Evolutionary conservation across 2,329 filamentous ascomycete species (phyloP).

Genomic region (Colletotrichum spaethianum): DNA sequence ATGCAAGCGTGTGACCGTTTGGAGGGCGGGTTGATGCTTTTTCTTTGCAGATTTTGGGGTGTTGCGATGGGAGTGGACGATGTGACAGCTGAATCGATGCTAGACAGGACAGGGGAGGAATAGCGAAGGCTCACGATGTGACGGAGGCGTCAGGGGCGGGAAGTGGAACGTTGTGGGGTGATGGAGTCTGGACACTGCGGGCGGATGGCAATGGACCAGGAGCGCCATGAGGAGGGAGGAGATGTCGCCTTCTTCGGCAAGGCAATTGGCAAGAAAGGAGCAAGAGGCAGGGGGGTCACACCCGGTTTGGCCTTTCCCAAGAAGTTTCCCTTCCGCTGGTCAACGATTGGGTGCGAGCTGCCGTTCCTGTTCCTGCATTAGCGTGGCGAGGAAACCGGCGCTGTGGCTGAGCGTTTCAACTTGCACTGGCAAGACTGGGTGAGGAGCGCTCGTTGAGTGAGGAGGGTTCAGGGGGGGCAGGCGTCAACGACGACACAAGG

Average conservation of each 20-base stretch:
- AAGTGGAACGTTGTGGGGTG: slow-evolving; percentile 28
- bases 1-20: slow-evolving; percentile 16
- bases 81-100: slow-evolving; percentile 4
- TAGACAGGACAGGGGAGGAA: not conserved
- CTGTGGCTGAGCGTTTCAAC: slow-evolving; percentile 44
- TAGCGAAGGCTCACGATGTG: not conserved
- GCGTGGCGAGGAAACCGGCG: slow-evolving; percentile 22
- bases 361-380: slow-evolving; percentile 43
- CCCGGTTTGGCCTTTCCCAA: slow-evolving; percentile 24
- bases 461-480: not conserved
- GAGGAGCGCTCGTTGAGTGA: slow-evolving; percentile 13
- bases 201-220: not conserved
- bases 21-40: slow-evolving; percentile 1
- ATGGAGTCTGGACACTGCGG: not conserved
- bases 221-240: not conserved
- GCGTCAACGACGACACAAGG: not conserved
- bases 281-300: not conserved
- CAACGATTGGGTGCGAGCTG: slow-evolving; percentile 24
- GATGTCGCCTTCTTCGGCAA: not conserved
- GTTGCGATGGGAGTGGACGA: not conserved
- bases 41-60: slow-evolving; percentile 12
- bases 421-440: slow-evolving; percentile 4
- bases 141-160: slow-evolving; percentile 2
- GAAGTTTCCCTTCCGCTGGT: slow-evolving; percentile 20
- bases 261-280: not conserved